Base-by-base conservation (phyloP, 2,329 filamentous ascomycete species). In the Diaporthe vexans region DNA sequence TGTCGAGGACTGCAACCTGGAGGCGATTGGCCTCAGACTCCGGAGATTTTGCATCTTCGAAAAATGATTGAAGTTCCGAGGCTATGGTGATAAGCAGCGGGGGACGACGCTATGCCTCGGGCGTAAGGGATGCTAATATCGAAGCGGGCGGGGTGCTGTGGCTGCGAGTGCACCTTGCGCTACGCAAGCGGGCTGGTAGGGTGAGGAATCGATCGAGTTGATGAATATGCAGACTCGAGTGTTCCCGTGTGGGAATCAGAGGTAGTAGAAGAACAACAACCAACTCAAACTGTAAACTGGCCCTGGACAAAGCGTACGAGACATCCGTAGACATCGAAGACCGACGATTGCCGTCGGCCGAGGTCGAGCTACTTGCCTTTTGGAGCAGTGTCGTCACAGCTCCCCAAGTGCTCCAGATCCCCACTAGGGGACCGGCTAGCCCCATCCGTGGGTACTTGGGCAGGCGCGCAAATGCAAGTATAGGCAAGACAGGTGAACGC, bases 1-100 rank as follows among this genome's bases (percentile, higher is more conserved):
- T 56, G 88, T 88, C 68, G 86, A 87, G 56, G 87, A 84, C 79
- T 89, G 88, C 80, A 93, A 89, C 76, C 88, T 88, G 37, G 89
- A 89, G 80, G 90, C 89, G 76, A 90, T 83, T 59, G 94, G 89
- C 81, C 90, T 88, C 80, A 93, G 83, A 78, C 86, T 88, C 78
- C 90, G 88, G 74, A 92, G 82, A 56, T 87, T 81, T 79, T 89
- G 90, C 88, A 89, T 89, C 37, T 24, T 65, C 9, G 24, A 21
- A 33, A 13, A 37, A 24, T 24, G 8, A 40, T 8, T 17, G 19
- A 40, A 54, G 48, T 21, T 54, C 33, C 48, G 63, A 54, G n/a
- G 63, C 48, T 68, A 37, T 40, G 59, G 52, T 21, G 26, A 19
- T 51, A 51, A 43, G 40, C 48, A 26, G 54, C 26, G 46, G 37